Evolutionary conservation across 441 rosid species (phyloP), one percentile per base, ranked within the genome.

Genomic region (Codiaeum variegatum): DNA sequence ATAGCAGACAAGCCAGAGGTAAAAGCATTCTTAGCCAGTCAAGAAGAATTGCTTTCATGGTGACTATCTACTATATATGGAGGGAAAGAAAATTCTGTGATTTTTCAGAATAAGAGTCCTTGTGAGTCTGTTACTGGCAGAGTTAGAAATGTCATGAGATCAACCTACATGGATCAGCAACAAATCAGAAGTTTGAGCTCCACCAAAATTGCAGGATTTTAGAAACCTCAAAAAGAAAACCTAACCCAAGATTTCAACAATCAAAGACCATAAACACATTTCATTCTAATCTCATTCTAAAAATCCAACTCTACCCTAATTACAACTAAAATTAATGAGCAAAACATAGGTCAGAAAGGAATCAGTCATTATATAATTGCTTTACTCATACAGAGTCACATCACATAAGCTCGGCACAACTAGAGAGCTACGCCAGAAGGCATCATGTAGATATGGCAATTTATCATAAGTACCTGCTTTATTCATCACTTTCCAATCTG

Each of bases 391-490:
- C 44, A 54, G 70, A 65, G n/a, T n/a, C 63, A 73, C 15, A 40
- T 52, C 42, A 21, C 19, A 55, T 38, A 73, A 28, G 55, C 70
- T 52, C 23, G 19, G 62, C 76, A 36, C 55, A 55, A 4, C 42
- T 18, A 64, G 55, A 28, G 46, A 40, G 63, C 65, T 19, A 64
- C 64, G 16, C 76, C 65, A 65, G 62, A 64, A 54, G 76, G 54
- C 73, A 49, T 47, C 73, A 49, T 47, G 36, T 49, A 60, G 62
- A 18, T 40, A 66, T 60, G 54, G 10, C 52, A 61, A 9, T 38
- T 60, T 36, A n/a, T 65, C 70, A 44, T 49, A 69, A 69, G 73
- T 61, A 62, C 70, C 69, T 70, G 65, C 70, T 28, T 38, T 21
- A 29, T 28, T 73, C 76, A 73, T 73, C 65, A 54, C 5, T 66